Base-by-base conservation (phyloP, 2,329 filamentous ascomycete genomes). In the Colletotrichum ledebouriae region DNA sequence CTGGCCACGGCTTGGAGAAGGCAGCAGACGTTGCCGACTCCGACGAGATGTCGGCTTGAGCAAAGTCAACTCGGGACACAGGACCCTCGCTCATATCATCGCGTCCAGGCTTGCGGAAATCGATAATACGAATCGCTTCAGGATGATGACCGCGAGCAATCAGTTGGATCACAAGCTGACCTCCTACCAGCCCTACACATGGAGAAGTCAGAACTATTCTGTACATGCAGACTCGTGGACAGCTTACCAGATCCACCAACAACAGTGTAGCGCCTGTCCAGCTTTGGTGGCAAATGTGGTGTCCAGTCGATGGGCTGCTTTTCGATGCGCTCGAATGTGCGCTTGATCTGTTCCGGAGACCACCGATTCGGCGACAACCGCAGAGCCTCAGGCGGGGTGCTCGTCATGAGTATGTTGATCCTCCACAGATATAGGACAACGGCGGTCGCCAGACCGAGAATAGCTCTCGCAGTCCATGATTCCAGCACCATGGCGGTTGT, bases 91-190 rank as follows among this genome's bases (percentile, higher is more conserved):
- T 73, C 71, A 86, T 80, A 58, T 86, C 78, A 6, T 78, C 75
- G 9, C 80, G 77, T 44, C 79, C 78, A 3, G 86, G 81, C 5
- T 77, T 73, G 13, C 79, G 79, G 63, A 86, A 80, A 73, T 89
- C 87, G 53, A 88, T 69, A 61, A 88, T 82, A 11, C 87, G 85
- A 69, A 89, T 85, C 34, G 82, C 81, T 44, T 79, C 73, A 1
- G 85, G 81, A 3, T 80, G 76, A 52, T 86, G 84, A 11, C 87
- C 87, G 6, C 84, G 84, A 20, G 81, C 79, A 10, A 88, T 78
- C 9, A 89, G 82, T 69, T 87, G 84, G 9, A 83, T 76, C 11
- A 86, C 83, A 39, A 89, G 84, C 74, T 83, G 84, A 37, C 85
- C 82, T 3, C 86, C 87, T 2, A 89, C 84, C 37, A 88, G 81